These are phyloP conservation scores for Penicillium sp. DNA, from an alignment of 2,329 filamentous ascomycete genomes.

Conservation along the genomic window DNA sequence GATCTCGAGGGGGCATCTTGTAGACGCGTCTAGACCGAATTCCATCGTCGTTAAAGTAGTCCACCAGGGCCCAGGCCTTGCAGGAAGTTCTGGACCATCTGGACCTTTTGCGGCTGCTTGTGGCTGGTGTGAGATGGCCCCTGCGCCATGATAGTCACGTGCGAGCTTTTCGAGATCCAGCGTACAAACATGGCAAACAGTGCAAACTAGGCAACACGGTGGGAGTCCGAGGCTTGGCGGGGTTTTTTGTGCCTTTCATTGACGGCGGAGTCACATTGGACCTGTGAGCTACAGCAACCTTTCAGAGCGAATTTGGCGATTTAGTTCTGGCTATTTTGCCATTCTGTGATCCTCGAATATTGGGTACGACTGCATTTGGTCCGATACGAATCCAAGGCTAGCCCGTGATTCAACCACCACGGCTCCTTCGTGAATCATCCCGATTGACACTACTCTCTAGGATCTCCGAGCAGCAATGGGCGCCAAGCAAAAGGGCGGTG, in stretches of 20 bases:
- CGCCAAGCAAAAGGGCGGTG: conserved; percentile 44
- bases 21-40: conserved; percentile 38
- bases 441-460: conserved; percentile 13
- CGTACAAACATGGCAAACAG: conserved; percentile 32
- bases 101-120: conserved; percentile 33
- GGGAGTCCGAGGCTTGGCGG: conserved; percentile 40
- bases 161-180: not conserved
- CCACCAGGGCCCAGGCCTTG: conserved; percentile 40
- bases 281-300: not conserved
- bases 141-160: conserved; percentile 19
- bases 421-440: not conserved
- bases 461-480: conserved; percentile 37
- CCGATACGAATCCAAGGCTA: not conserved
- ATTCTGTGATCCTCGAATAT: conserved; percentile 9
- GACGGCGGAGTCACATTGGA: conserved; percentile 19
- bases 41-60: conserved; percentile 27
- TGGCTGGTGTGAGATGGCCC: conserved; percentile 11
- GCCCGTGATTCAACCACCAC: not conserved
- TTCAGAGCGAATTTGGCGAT: conserved; percentile 1
- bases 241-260: conserved; percentile 40
- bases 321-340: not conserved
- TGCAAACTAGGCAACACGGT: conserved; percentile 34
- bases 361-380: conserved; percentile 18
- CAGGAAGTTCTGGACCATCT: conserved; percentile 38
- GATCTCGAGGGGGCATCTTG: conserved; percentile 10